Conservation (phyloP, 495 filamentous ascomycete species). For the Barbatosphaeria neglecta region DNA sequence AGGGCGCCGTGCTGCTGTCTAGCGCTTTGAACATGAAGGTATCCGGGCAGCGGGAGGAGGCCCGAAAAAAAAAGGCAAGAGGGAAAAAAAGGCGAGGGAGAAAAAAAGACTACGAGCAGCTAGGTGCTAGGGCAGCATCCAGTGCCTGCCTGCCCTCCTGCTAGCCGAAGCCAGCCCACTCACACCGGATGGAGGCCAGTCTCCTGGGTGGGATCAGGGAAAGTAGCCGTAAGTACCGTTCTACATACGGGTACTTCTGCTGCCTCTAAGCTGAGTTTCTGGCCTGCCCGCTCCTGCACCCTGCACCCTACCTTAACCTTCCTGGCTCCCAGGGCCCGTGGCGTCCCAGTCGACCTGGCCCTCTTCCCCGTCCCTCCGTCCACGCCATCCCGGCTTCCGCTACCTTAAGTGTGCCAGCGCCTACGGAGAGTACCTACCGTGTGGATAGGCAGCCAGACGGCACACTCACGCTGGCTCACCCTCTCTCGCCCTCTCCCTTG, state of each 20-base stretch:
- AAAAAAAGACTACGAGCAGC: constrained; percentile 12
- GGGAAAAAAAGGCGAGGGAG: neutral
- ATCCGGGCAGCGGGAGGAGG: neutral
- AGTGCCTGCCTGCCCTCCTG: constrained; percentile 2
- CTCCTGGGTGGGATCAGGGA: neutral
- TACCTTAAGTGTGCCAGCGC: constrained; percentile 1
- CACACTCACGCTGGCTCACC: neutral
- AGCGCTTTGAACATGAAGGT: neutral
- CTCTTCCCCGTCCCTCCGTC: neutral
- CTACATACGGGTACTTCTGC: constrained; percentile 1
- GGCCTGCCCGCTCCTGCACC: neutral
- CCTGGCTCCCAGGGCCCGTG: neutral
- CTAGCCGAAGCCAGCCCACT: neutral
- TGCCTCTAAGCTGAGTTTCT: neutral
- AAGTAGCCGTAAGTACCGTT: constrained; percentile 3
- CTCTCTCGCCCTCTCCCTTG: neutral
- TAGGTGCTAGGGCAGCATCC: constrained; percentile 7
- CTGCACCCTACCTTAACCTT: neutral
- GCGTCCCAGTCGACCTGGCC: neutral
- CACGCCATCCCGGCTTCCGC: neutral
- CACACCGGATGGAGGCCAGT: neutral
- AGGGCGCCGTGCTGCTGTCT: neutral
- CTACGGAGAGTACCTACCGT: no score
- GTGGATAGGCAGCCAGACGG: neutral
- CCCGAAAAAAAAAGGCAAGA: constrained; percentile 10